Base-by-base conservation (phyloP, 2,329 filamentous ascomycete genomes). In the Sporothrix phasma region DNA sequence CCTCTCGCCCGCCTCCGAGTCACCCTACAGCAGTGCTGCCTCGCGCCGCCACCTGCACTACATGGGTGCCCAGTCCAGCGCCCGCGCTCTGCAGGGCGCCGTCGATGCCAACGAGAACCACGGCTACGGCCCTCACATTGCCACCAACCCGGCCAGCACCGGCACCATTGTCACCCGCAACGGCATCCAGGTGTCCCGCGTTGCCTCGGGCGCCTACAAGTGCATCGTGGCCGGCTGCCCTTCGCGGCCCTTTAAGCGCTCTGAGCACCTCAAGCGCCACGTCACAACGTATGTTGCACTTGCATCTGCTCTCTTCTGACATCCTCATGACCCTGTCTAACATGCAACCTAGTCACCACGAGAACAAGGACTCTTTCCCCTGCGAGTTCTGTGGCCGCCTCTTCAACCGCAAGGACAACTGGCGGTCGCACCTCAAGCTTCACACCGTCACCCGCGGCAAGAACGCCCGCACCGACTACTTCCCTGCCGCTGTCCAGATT, bases 191-290 rank as follows among this genome's bases (percentile, higher is more conserved):
- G 67, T 71, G 6, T 63, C 70, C 37, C 66, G 67, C n/a, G 70
- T 73, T 5, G 65, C 70, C 6, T 70, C 69, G 34, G 71, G 68
- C n/a, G 70, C 68, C 31, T 73, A 69, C 66, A 71, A 77, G 66
- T 83, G 81, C 67, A 73, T 77, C 17, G 76, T 78, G 37, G 75
- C 75, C 6, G 75, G 75, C 31, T 84, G 81, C 70, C 70, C 65
- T 5, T 72, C 76, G 67, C 79, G 78, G 68, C 76, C 76, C 0
- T 83, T 81, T 66, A 78, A 80, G 68, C 76, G 81, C 63, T 79
- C 78, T 26, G 82, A 84, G 71, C 82, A 84, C 66, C 72, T 84
- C 19, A 84, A 83, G 73, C 76, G 82, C 31, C 82, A 84, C 69
- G 75, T 79, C 61, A 76, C 76, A 62, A 79, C 79, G 81, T 83